Evolutionary conservation across 768 basidiomycete genomes (phyloP), one percentile per base, ranked within the genome.

Genomic region (Boletus rex-veris): DNA sequence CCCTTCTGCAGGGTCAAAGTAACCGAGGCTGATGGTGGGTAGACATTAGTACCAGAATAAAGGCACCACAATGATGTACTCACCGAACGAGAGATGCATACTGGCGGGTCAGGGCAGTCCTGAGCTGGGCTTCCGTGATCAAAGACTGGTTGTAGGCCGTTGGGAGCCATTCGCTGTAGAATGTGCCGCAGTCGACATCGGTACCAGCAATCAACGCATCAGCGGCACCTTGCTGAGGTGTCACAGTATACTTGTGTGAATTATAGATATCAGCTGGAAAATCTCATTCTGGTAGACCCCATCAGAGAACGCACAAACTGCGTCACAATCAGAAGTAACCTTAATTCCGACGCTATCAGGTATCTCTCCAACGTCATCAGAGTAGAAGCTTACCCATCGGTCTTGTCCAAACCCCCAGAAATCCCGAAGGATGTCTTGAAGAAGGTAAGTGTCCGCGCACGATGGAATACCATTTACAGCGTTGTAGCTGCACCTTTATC

Each of bases 391-490:
- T 45, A 83, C 77, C 80, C 80, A 83, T 42, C 80, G 65, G 38
- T 79, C 75, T 45, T 77, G 73, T 48, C 74, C 68, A 57, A 82
- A 80, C 12, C 76, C 77, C 76, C 78, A 83, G 44, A 70, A 66
- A 50, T 80, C 80, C 16, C 82, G 72, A 21, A 82, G 62, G 24
- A 84, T 63, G 30, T 71, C 70, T 60, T 82, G 80, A 31, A 84
- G 70, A 28, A 84, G 70, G 59, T 77, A 83, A 2, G 74, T 71
- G 59, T 74, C 76, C 19, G 80, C 81, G 59, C 82, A 84, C 1
- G 78, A 72, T 5, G 82, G 82, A 30, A 83, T 65, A 3, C 82
- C 82, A 54, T 83, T 83, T 18, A 84, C 80, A 10, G 81, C 76
- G 55, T 83, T 84, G 62, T 83, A 84, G 56, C 77, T 79, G 71